Percentiles rank a stretch among this genome's conserved stretches.
Conservation (phyloP, 2,329 filamentous ascomycete species). For the Cryphonectria carpinicola region DNA sequence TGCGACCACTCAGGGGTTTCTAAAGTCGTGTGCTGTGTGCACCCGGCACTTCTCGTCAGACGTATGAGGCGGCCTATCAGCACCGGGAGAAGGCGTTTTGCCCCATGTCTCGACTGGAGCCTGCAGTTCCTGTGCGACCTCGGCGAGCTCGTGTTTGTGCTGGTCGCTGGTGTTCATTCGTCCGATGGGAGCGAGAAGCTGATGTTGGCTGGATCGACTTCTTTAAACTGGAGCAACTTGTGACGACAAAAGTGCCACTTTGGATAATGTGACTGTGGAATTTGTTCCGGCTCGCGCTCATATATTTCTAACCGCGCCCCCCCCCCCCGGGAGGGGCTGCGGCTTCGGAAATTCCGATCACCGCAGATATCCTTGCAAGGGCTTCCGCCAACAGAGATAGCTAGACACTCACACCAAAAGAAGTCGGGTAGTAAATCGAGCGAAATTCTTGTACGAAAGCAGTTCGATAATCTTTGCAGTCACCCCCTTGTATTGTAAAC, state of each 20-base stretch:
- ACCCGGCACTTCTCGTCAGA: conserved; percentile 12
- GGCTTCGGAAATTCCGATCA: background rate
- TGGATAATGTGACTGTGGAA: background rate
- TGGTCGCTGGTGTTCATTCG: conserved; percentile 10
- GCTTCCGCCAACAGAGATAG: background rate
- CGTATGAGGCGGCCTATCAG: conserved; percentile 22
- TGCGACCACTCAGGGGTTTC: background rate
- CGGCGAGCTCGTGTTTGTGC: conserved; percentile 20
- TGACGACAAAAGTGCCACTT: conserved; percentile 2
- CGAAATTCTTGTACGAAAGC: no score
- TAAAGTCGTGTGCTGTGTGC: conserved; percentile 1
- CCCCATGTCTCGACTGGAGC: conserved; percentile 16
- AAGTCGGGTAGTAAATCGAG: background rate
- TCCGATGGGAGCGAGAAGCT: conserved; percentile 3
- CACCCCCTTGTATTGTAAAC: background rate
- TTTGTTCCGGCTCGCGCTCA: background rate
- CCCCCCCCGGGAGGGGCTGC: no score
- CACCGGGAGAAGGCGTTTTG: background rate
- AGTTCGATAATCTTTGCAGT: no score
- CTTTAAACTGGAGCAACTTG: background rate
- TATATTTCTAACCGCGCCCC: background rate
- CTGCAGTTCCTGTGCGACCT: conserved; percentile 17
- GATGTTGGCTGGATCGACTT: conserved; percentile 7
- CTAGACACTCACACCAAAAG: background rate
- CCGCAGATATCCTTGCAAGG: background rate